Conservation (phyloP, 805 yeast species). For the Hanseniaspora lachancei region DNA sequence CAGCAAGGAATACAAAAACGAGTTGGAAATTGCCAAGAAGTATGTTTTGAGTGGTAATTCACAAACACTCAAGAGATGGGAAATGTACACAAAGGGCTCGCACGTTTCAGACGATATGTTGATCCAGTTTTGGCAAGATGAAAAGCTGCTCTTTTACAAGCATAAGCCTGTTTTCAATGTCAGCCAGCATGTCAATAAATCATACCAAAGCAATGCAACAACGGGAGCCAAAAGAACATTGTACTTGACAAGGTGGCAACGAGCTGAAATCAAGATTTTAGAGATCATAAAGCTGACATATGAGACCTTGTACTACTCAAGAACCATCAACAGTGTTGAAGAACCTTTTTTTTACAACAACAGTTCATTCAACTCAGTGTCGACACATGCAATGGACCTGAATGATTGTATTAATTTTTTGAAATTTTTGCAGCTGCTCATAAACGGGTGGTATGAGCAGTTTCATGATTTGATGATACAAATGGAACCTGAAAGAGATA, state of each 20-base stretch:
- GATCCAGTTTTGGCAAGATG: constrained; percentile 26
- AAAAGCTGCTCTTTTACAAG: constrained; percentile 23
- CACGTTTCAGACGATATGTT: constrained; percentile 19
- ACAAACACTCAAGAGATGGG: constrained; percentile 17
- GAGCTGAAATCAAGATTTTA: constrained; percentile 66
- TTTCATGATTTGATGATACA: constrained; percentile 45
- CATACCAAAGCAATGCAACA: constrained; percentile 15
- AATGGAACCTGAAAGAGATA: constrained; percentile 31
- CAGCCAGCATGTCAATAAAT: constrained; percentile 1
- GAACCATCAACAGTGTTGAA: background rate
- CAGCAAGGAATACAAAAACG: background rate
- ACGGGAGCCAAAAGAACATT: constrained; percentile 33
- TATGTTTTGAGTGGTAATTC: constrained; percentile 24
- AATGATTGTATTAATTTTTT: constrained; percentile 59
- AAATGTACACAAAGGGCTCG: background rate
- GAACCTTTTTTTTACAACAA: constrained; percentile 9
- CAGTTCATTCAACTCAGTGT: constrained; percentile 6
- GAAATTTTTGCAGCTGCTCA: constrained; percentile 58
- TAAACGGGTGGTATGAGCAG: constrained; percentile 64
- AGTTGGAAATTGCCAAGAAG: constrained; percentile 17
- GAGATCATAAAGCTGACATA: constrained; percentile 72
- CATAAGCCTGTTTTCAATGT: constrained; percentile 7
- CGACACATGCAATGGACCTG: constrained; percentile 28
- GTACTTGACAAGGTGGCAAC: constrained; percentile 37
- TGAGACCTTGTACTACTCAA: constrained; percentile 52